These are phyloP conservation scores for Trichophyton verrucosum DNA, from an alignment of 2,329 filamentous ascomycete genomes.

Conservation along the genomic window DNA sequence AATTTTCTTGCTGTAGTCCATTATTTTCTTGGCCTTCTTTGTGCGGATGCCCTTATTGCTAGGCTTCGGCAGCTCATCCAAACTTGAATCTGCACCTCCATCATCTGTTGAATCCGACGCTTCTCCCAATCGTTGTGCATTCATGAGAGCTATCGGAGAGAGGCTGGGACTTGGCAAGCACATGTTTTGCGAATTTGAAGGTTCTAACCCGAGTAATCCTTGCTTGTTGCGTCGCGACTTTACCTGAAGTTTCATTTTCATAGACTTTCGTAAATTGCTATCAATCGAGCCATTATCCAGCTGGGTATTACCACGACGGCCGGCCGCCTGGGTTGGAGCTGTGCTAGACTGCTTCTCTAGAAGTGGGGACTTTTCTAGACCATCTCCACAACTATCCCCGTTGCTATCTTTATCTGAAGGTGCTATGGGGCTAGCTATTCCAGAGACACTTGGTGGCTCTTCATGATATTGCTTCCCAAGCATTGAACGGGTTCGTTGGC, in stretches of 20 bases:
- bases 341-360: neutral
- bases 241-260: neutral
- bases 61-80: constrained; percentile 36
- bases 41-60: neutral
- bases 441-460: neutral
- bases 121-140: constrained; percentile 32
- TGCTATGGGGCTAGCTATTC: neutral
- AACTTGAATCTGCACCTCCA: constrained; percentile 32
- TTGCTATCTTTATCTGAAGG: neutral
- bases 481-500: neutral
- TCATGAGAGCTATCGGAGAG: constrained; percentile 77
- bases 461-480: neutral
- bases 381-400: neutral
- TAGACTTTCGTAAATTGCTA: neutral
- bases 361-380: neutral
- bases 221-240: neutral
- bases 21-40: neutral
- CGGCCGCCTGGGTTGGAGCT: neutral
- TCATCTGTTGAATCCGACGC: constrained; percentile 31
- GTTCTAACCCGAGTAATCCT: neutral
- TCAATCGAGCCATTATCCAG: neutral
- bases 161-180: constrained; percentile 89
- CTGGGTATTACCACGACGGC: neutral
- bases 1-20: constrained; percentile 14
- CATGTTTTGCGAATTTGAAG: constrained; percentile 45